Evolutionary conservation across 2,329 filamentous ascomycete genomes (phyloP), one percentile per base, ranked within the genome.

Genomic region (Metarhizium humberi): DNA sequence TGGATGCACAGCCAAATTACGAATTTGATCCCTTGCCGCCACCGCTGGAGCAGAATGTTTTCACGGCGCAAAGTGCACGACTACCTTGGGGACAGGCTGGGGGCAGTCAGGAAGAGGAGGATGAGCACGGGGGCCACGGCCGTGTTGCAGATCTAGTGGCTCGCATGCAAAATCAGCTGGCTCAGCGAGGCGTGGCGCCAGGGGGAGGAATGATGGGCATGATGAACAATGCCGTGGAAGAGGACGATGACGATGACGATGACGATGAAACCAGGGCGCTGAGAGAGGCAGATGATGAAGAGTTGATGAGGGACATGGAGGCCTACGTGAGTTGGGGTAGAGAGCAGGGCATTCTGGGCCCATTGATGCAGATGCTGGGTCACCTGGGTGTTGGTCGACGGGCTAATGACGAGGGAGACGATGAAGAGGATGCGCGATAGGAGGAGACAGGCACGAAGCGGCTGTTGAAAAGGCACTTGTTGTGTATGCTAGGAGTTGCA

Each of bases 1-100:
- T 90, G 11, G 76, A 79, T 18, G 74, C 78, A 38, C 76, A 84
- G 50, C 84, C 85, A 2, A 91, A 83, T 62, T 84, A 87, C 59
- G 82, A 89, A 18, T 94, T 90, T 25, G 92, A 96, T 65, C 90
- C 90, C 1, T 73, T 96, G 14, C 90, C 91, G 20, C 92, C 91
- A 2, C 69, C 78, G 0, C 72, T 81, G 42, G 70, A 72, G 16
- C 71, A 78, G 8, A 83, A 84, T 58, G 67, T 78, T 10, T 81
- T 82, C 59, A 75, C 74, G 0, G 66, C 71, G 56, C 62, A 70
- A 10, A 69, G 68, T 32, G 74, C 76, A 56, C 64, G 62, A 53
- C 63, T 73, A 43, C 77, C 76, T 0, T 81, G 76, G 76, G 45
- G n/a, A 45, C 46, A 62, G 6, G 60, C 66, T 55, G 18, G 60